These are phyloP conservation scores for Calonectria honghensis DNA, from an alignment of 2,329 filamentous ascomycete species.

Conservation along the genomic window DNA sequence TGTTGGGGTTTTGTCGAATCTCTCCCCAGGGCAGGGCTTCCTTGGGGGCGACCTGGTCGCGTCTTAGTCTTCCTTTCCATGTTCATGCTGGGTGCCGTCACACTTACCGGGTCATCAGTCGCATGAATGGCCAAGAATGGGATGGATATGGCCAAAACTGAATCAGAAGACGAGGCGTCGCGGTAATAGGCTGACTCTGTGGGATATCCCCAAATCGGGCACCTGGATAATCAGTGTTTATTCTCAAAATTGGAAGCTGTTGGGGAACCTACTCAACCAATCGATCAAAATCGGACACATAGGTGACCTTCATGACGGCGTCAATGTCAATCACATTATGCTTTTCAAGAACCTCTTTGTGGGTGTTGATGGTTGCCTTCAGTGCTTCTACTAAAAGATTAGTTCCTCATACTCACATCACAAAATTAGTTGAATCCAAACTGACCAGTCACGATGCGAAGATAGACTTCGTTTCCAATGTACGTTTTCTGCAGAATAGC, in stretches of 20 bases:
- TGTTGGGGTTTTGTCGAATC: conserved; percentile 88
- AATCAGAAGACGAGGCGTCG: conserved; percentile 90
- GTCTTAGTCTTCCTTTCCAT: conserved; percentile 31
- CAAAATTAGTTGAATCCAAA: conserved; percentile 38
- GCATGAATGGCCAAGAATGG: conserved; percentile 91
- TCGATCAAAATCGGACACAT: conserved; percentile 93
- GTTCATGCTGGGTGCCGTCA: accelerated
- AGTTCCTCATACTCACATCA: conserved; percentile 19
- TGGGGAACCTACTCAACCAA: conserved; percentile 69
- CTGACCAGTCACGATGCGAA: conserved; percentile 77
- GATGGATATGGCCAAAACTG: conserved; percentile 84
- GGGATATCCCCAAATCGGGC: conserved; percentile 93
- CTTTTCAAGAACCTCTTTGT: conserved; percentile 83
- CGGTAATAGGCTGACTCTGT: conserved; percentile 95
- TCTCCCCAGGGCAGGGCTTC: conserved; percentile 89
- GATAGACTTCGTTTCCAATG: conserved; percentile 82
- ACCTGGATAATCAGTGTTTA: conserved; percentile 68
- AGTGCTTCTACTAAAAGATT: conserved; percentile 19
- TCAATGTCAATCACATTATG: conserved; percentile 84
- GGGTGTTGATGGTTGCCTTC: conserved; percentile 60
- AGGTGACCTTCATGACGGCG: conserved; percentile 80
- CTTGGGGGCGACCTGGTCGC: conserved; percentile 81
- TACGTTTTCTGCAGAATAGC: conserved; percentile 78
- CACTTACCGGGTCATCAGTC: conserved; percentile 88
- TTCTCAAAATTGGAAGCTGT: not conserved